Conservation (phyloP, 371 early-diverging fungal genomes). For the Apophysomyces ossiformis region DNA sequence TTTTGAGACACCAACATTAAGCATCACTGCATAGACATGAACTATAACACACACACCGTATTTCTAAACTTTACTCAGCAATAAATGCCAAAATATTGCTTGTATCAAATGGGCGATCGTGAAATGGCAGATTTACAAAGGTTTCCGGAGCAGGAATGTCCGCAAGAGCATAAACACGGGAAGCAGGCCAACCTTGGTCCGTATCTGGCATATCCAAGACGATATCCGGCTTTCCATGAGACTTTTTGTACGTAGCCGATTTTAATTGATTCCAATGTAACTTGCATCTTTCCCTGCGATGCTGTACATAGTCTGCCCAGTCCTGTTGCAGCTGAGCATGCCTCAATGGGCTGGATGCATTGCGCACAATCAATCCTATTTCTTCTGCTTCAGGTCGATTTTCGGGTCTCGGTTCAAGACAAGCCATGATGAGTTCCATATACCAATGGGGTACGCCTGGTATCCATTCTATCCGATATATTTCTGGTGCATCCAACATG, state of each 20-base stretch:
- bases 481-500: slow-evolving; percentile 21
- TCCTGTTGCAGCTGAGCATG: slow-evolving; percentile 19
- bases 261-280: slow-evolving; percentile 18
- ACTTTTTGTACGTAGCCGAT: background rate
- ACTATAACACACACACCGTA: too few species aligned
- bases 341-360: slow-evolving; percentile 15
- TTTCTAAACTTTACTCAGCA: too few species aligned
- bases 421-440: slow-evolving; percentile 34
- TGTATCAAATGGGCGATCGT: slow-evolving; percentile 25
- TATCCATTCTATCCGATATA: slow-evolving; percentile 35
- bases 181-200: slow-evolving; percentile 18
- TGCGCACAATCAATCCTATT: slow-evolving; percentile 30
- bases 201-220: background rate
- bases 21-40: too few species aligned
- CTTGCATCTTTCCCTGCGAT: slow-evolving; percentile 16
- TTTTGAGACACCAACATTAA: too few species aligned
- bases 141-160: slow-evolving; percentile 21
- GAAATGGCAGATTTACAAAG: slow-evolving; percentile 27
- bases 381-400: slow-evolving; percentile 37
- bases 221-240: background rate
- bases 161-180: slow-evolving; percentile 27
- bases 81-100: background rate
- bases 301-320: slow-evolving; percentile 24
- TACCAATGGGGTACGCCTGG: slow-evolving; percentile 42
- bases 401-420: slow-evolving; percentile 37